Evolutionary conservation across 371 early-diverging fungal genomes (phyloP), one percentile per base, ranked within the genome.

Genomic region (Nematocida major): DNA sequence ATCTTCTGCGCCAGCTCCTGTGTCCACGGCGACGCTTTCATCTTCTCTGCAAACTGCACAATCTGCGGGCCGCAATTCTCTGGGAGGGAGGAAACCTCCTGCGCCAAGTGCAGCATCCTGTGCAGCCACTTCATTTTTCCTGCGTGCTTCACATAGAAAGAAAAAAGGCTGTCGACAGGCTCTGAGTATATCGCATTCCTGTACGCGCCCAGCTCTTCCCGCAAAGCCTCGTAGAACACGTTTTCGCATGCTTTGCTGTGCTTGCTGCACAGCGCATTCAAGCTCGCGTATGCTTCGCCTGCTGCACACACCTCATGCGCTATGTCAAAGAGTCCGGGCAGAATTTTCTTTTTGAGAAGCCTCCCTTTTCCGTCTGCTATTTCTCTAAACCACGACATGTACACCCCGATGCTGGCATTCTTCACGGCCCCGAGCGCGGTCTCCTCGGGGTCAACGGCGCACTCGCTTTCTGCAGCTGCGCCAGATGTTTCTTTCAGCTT

Each of bases 311-410:
- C 49, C 4, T 47, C 47, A 34, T 54, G 59, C 43, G 47, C 39
- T 28, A 68, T 54, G 36, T 54, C 57, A 54, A 68, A 68, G 1
- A 68, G 30, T 26, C 68, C 68, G 9, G 24, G 28, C 9, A 4
- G 5, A 43, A 68, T 47, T 26, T 15, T 2, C 9, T 42, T 45
- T 48, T 36, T 68, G 2, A 68, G 47, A 2, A 7, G 15, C 3
- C 22, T 22, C 2, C 59, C 59, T 22, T 40, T 54, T 40, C 68
- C 68, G 15, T 68, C 68, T 7, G 57, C 36, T 45, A 68, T 54
- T 45, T 68, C 68, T 47, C 54, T 68, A 34, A 68, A 68, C 68
- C 68, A 68, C 3, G 68, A 68, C 34, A 68, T 67, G 22, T 59
- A 68, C 24, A 68, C n/a, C 38, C 68, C 68, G 13, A 59, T 45